A percentile compares a stretch with the other conserved stretches of the same genome.
Conservation (phyloP, 176 grass and related monocot species). For the barley (Hordeum vulgare) region DNA sequence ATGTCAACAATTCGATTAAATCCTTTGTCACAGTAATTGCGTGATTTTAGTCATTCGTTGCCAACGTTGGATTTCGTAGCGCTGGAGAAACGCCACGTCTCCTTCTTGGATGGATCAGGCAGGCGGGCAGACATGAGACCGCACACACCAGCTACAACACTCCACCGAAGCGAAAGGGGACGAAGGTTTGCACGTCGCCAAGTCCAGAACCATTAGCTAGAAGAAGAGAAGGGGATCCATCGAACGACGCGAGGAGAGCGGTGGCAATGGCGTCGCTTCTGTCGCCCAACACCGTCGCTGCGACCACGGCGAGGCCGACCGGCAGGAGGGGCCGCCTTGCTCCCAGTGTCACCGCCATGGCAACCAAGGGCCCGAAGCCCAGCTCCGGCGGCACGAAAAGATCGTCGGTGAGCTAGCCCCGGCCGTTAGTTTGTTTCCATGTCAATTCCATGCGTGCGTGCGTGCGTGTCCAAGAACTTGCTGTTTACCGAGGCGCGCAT, state of each 20-base stretch:
- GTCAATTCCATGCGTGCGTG: background rate
- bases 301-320: background rate
- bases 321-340: background rate
- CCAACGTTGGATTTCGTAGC: background rate
- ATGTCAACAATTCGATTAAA: too few relatives aligned
- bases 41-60: background rate
- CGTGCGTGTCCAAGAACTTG: background rate
- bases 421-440: background rate
- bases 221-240: background rate
- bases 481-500: too few relatives aligned
- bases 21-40: too few relatives aligned
- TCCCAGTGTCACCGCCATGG: conserved; percentile 30
- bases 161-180: background rate
- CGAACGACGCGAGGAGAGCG: background rate
- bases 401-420: conserved; percentile 19
- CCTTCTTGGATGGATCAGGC: background rate
- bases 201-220: background rate
- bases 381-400: conserved; percentile 26
- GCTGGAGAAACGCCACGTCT: background rate
- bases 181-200: background rate
- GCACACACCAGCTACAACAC: background rate
- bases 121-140: background rate
- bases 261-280: conserved; percentile 24
- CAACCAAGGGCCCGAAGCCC: conserved; percentile 24
- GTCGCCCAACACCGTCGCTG: background rate